Base-by-base conservation (phyloP, 1,284 basidiomycete genomes). In the Moesziomyces sp. region DNA sequence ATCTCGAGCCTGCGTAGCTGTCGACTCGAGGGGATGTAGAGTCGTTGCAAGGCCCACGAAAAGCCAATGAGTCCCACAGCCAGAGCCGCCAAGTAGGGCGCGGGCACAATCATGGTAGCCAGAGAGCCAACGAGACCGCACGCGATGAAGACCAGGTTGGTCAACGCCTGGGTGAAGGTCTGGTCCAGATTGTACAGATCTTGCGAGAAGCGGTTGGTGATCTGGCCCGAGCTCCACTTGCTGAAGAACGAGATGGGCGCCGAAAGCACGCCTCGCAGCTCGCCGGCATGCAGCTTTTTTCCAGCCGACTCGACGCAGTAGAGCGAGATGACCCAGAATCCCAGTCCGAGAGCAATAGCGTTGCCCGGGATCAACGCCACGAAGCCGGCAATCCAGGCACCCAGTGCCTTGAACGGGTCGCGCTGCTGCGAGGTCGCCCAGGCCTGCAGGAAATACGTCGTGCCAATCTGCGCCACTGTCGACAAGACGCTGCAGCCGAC, bases 171-270 rank as follows among this genome's bases (percentile, higher is more conserved):
- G 0, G 43, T 44, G 19, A 77, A 59, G 16, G 61, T 62, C 45
- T 55, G 63, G 35, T 78, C 77, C 18, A 78, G 26, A 42, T 70
- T 64, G 52, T 72, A 75, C 28, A 79, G 54, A 24, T 78, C 77
- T 28, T 78, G 77, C 30, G 78, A 79, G 45, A 78, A 78, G 48
- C 77, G 70, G 34, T 78, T 78, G 44, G 72, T 51, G 55, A 80
- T 71, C 38, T 69, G 70, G 1, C 78, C 78, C 23, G 61, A 44
- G 14, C 62, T 59, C 50, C 65, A 75, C 28, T 58, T 66, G 35
- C 52, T 52, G 51, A 80, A 80, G 54, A 75, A 75, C 14, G 60
- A 64, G 9, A 80, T 40, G 2, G 73, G 66, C 26, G 78, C 66
- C 1, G 47, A 52, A 21, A 75, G 52, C 1, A 77, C 66, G 21